Evolutionary conservation across 441 rosid species (phyloP).

Genomic region (Pelargonium fulgidum): DNA sequence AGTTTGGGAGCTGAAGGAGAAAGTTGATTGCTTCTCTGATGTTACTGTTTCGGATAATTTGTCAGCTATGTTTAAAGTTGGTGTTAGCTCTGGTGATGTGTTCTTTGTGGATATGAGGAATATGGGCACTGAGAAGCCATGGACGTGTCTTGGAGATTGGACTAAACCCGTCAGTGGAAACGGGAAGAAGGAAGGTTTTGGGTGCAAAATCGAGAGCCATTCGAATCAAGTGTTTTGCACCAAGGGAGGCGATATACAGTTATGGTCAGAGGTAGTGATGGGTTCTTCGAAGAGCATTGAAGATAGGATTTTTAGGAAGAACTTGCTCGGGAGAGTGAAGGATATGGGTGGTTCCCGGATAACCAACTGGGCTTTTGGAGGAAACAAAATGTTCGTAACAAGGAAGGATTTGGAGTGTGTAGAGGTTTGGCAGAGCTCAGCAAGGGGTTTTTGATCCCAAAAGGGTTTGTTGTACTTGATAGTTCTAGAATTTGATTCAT

Average conservation of each 20-base stretch:
- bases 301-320: constrained; percentile 61
- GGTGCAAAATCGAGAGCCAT: constrained; percentile 67
- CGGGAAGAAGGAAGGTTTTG: constrained; percentile 65
- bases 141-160: constrained; percentile 66
- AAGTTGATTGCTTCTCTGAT: constrained; percentile 74
- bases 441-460: constrained; percentile 22
- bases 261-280: constrained; percentile 79
- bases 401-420: constrained; percentile 62
- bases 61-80: constrained; percentile 64
- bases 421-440: constrained; percentile 83
- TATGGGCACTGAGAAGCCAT: constrained; percentile 37
- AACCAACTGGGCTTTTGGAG: constrained; percentile 65
- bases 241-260: constrained; percentile 56
- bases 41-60: constrained; percentile 59
- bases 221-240: constrained; percentile 69
- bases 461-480: neutral
- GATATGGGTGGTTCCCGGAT: constrained; percentile 55
- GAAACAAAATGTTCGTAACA: constrained; percentile 67
- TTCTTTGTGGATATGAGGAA: constrained; percentile 59
- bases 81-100: constrained; percentile 65
- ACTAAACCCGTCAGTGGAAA: constrained; percentile 40
- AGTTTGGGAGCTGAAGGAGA: constrained; percentile 71
- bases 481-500: neutral
- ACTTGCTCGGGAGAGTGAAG: constrained; percentile 46
- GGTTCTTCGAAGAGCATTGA: constrained; percentile 27